Evolutionary conservation across 2,329 filamentous ascomycete genomes (phyloP), one percentile per base, ranked within the genome.

Genomic region (Mycosphaerella arachidis): DNA sequence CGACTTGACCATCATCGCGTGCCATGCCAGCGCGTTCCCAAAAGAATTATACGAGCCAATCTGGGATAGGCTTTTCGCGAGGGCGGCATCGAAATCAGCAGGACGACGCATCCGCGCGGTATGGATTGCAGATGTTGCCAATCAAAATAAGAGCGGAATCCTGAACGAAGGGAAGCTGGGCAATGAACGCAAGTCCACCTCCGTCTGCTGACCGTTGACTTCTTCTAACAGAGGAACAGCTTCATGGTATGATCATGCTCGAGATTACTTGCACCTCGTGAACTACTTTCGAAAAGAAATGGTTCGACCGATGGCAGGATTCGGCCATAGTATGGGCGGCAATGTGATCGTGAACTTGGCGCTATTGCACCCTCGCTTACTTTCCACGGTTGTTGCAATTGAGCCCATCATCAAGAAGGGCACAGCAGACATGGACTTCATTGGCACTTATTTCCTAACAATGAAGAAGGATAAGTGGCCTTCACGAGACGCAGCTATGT

Each of bases 281-380:
- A 96, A 95, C 75, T 79, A 83, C 50, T 92, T 95, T 75, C 89
- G 90, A 50, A 78, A 82, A 10, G 79, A 88, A 63, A 90, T 92
- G 82, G 87, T 89, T 4, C 86, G 87, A 0, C 92, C 92, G 2
- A 79, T 96, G 24, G 75, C 96, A 63, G 92, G 89, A 57, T 74
- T 96, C 37, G 92, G 90, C 16, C 92, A 97, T 76, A 94, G 90
- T 66, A 91, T 94, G 78, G 92, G 92, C 67, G 91, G 82, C 63
- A 84, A 83, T 70, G 83, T 87, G 59, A 80, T 95, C 72, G 79
- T 82, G 48, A 85, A 90, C 67, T 79, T 92, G n/a, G 78, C 89
- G 4, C 78, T 92, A 9, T 80, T 90, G 62, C 88, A 95, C 74
- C 91, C 92, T 1, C 86, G 91, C 5, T 83, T 96, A 27, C 80